Evolutionary conservation across 495 filamentous ascomycete genomes (phyloP).

Genomic region (Saxophila tyrrhenica): DNA sequence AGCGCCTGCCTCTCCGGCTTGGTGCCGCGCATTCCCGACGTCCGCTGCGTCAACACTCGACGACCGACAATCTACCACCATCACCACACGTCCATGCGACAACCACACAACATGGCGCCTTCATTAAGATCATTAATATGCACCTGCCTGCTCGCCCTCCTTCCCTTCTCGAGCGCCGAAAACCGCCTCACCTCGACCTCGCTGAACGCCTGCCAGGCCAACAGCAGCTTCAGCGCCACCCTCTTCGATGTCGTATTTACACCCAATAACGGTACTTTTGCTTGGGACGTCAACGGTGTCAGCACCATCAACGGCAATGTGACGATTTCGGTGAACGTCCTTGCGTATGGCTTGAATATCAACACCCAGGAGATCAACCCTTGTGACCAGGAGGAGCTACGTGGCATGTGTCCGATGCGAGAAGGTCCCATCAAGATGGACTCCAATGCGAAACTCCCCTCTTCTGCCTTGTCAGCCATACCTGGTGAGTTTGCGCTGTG

Average conservation of each 20-base stretch:
- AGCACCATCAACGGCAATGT: constrained; percentile 82
- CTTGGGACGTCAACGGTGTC: constrained; percentile 67
- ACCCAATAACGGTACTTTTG: constrained; percentile 58
- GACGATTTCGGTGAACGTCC: constrained; percentile 59
- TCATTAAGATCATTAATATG: constrained; percentile 14
- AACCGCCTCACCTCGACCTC: constrained; percentile 29
- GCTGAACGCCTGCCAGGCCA: constrained; percentile 31
- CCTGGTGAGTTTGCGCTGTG: constrained; percentile 35
- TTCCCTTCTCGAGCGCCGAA: constrained; percentile 19
- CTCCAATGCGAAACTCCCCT: constrained; percentile 52
- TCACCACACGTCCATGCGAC: constrained; percentile 1
- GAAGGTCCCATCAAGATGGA: constrained; percentile 62
- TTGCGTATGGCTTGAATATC: constrained; percentile 70
- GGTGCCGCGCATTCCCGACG: constrained; percentile 1
- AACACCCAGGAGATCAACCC: constrained; percentile 58
- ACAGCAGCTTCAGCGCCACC: constrained; percentile 79
- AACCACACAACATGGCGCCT: constrained; percentile 12
- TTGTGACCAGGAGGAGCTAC: constrained; percentile 51
- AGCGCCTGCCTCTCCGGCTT: background rate
- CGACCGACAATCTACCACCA: background rate
- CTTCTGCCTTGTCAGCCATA: constrained; percentile 48
- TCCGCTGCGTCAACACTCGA: background rate
- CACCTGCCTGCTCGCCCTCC: constrained; percentile 12
- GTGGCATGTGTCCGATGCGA: constrained; percentile 87
- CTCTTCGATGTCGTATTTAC: constrained; percentile 72